Evolutionary conservation across 139 green algal genomes (phyloP), one percentile per base, ranked within the genome.

Genomic region (Microglena sp.): DNA sequence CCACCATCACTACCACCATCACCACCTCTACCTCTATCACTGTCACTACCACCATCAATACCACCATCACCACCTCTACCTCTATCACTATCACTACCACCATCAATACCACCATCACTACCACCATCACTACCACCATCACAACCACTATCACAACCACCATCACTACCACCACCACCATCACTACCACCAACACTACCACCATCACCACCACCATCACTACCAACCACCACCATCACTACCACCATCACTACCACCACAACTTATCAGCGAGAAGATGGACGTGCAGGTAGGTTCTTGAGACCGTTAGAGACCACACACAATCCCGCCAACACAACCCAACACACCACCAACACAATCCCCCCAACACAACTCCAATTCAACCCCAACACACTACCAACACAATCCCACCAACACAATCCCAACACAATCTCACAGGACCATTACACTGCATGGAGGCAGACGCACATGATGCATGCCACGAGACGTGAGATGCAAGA

Each of bases 261-360:
- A 86, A 68, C 85, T 96, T 55, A 94, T 96, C 64, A 88, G 87
- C 6, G 86, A 94, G 64, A 67, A 67, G 60, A 59, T 67, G 40
- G 60, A 59, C 28, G 36, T 67, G 24, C 40, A 59, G 11, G 21
- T 18, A 6, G 11, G 11, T 26, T n/a, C n/a, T 15, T 2, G 7
- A 22, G 8, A 45, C 4, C 5, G 28, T 27, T 3, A 11, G 32
- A 50, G 57, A 24, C 29, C n/a, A 64, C n/a, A 33, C 35, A 5
- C 3, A 15, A 33, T 27, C 15, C 21, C 36, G 34, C 4, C 35
- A 5, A 5, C 35, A 59, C 44, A 28, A 45, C 28, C 4, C 61
- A 7, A 26, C 5, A 26, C 5, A n/a, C n/a, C n/a, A n/a, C n/a
- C n/a, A n/a, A n/a, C n/a, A n/a, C n/a, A n/a, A 26, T 66, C 2